These are phyloP conservation scores for Chamaecyparis obtusa DNA, from an alignment of 75 land plant genomes.

Conservation along the genomic window DNA sequence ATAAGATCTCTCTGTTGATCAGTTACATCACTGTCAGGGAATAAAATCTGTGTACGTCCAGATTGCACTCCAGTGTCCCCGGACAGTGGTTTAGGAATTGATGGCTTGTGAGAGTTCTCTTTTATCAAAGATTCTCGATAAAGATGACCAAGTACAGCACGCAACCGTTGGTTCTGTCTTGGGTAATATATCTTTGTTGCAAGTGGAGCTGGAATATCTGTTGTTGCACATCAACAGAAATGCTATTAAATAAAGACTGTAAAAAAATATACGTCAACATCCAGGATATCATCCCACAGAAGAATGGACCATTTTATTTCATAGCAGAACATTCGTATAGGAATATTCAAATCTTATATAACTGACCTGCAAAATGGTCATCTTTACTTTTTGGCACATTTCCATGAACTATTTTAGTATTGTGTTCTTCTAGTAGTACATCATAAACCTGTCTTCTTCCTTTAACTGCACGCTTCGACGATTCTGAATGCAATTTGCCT, in stretches of 20 bases:
- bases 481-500: conserved; percentile 38
- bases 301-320: not conserved
- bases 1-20: conserved; percentile 10
- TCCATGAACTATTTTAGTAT: conserved; percentile 13
- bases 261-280: not conserved
- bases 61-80: conserved; percentile 17
- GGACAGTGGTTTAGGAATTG: conserved; percentile 21
- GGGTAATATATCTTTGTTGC: conserved; percentile 69
- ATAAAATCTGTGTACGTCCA: conserved; percentile 11
- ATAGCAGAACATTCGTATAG: not conserved
- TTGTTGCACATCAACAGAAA: not conserved
- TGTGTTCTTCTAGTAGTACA: conserved; percentile 29
- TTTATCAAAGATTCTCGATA: conserved; percentile 33
- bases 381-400: conserved; percentile 9
- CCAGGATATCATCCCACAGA: not conserved
- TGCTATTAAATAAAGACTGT: not conserved
- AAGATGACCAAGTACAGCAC: conserved; percentile 50
- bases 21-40: conserved; percentile 7
- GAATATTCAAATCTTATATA: not conserved
- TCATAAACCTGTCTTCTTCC: conserved; percentile 28
- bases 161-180: conserved; percentile 51
- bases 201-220: conserved; percentile 63
- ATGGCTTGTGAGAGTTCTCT: conserved; percentile 18
- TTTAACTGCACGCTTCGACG: conserved; percentile 27
- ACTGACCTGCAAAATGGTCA: conserved; percentile 2